Conservation (phyloP, 257 asterid genomes). For the Ehretia macrophylla region DNA sequence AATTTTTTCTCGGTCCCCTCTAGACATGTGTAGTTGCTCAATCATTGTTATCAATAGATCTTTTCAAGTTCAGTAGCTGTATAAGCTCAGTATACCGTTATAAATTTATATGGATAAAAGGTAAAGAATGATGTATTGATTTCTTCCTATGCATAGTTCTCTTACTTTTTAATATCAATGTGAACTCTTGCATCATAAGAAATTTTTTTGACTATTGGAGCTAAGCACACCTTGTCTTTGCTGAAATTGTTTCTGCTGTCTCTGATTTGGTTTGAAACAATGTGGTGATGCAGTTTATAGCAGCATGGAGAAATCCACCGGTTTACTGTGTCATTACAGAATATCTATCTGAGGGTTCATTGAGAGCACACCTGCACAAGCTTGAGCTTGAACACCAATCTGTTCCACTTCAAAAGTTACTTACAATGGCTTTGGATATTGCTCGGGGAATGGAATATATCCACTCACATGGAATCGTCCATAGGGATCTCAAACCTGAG, state of each 20-base stretch:
- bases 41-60: not conserved
- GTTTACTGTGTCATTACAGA: conserved; percentile 37
- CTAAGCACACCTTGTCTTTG: not conserved
- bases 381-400: conserved; percentile 28
- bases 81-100: too few relatives aligned
- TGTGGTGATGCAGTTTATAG: conserved; percentile 33
- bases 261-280: conserved; percentile 2
- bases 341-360: conserved; percentile 39
- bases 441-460: conserved; percentile 40
- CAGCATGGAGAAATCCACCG: conserved; percentile 32
- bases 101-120: too few relatives aligned
- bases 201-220: not conserved
- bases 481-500: conserved; percentile 40
- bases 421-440: conserved; percentile 33
- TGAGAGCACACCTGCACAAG: conserved; percentile 40
- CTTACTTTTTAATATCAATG: not conserved
- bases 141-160: not conserved
- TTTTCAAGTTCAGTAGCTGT: too few relatives aligned
- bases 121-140: too few relatives aligned
- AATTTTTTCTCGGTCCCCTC: not conserved
- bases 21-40: not conserved
- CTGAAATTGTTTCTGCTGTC: conserved; percentile 1
- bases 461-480: conserved; percentile 38
- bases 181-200: not conserved
- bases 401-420: conserved; percentile 23